Evolutionary conservation across 2,329 filamentous ascomycete species (phyloP).

Genomic region (Purpureocillium takamizusanense): DNA sequence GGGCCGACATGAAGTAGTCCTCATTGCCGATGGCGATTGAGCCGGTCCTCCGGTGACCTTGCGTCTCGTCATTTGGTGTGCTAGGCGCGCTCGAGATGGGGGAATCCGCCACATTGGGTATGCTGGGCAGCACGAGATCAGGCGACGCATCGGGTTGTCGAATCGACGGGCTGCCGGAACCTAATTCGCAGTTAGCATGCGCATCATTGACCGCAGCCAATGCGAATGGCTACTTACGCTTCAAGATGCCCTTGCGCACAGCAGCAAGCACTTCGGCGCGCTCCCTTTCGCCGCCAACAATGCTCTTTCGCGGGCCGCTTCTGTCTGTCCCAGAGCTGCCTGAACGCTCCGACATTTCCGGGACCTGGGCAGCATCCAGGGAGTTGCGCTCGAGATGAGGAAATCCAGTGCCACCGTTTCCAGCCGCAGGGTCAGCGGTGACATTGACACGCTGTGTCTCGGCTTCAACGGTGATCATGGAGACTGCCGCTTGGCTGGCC

Average conservation of each 20-base stretch:
- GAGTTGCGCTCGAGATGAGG: slow-evolving; percentile 79
- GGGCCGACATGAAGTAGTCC: slow-evolving; percentile 79
- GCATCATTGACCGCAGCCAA: background rate
- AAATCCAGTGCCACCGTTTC: slow-evolving; percentile 66
- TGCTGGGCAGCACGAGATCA: slow-evolving; percentile 48
- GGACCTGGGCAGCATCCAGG: slow-evolving; percentile 52
- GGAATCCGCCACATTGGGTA: slow-evolving; percentile 62
- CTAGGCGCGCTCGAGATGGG: slow-evolving; percentile 79
- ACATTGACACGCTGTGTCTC: slow-evolving; percentile 79
- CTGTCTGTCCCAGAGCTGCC: slow-evolving; percentile 51
- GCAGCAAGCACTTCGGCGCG: slow-evolving; percentile 85
- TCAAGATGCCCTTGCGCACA: slow-evolving; percentile 91
- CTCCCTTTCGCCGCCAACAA: slow-evolving; percentile 82
- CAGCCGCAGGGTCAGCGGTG: slow-evolving; percentile 58
- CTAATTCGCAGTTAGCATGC: slow-evolving; percentile 24
- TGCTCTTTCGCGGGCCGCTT: slow-evolving; percentile 68
- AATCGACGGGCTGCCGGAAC: slow-evolving; percentile 59
- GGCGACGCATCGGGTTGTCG: slow-evolving; percentile 49
- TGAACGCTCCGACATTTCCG: slow-evolving; percentile 39
- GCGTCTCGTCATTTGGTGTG: slow-evolving; percentile 72
- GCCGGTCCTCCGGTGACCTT: slow-evolving; percentile 56
- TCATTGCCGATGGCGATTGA: slow-evolving; percentile 70
- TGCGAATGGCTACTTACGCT: slow-evolving; percentile 48
- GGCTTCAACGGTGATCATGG: slow-evolving; percentile 92
- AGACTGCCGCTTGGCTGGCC: slow-evolving; percentile 73